phyloP scores from a whole-genome alignment of 2,329 filamentous ascomycete species.

The Coniella lustricola region DNA sequence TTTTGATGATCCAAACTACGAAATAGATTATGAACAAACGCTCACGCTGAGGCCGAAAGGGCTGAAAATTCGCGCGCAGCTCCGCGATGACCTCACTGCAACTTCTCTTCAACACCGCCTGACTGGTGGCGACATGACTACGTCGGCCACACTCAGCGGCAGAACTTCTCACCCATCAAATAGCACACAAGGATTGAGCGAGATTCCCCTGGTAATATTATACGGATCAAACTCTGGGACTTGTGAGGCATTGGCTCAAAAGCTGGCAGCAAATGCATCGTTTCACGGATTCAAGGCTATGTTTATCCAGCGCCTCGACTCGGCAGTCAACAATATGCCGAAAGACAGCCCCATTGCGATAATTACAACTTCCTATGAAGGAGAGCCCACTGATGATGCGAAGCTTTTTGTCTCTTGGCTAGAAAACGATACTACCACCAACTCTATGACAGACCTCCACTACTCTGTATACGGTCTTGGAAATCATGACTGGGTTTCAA shows the following conservation, averaged over 20 bases:
- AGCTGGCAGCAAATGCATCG: neutral
- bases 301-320: neutral
- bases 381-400: neutral
- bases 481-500: neutral
- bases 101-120: neutral
- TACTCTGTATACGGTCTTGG: neutral
- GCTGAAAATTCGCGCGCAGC: neutral
- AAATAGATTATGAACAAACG: constrained; percentile 34
- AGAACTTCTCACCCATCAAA: neutral
- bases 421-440: neutral
- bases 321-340: neutral
- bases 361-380: neutral
- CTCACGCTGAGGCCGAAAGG: neutral
- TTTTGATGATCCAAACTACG: constrained; percentile 35
- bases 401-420: neutral
- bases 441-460: neutral
- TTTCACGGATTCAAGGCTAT: neutral
- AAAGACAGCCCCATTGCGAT: neutral
- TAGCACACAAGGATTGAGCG: neutral
- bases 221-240: neutral
- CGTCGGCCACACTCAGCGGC: neutral
- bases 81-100: neutral
- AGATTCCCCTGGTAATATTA: neutral
- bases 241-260: neutral
- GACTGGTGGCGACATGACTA: neutral